Conservation (phyloP, 176 grass and related monocot genomes). For the Juncus inflexus region DNA sequence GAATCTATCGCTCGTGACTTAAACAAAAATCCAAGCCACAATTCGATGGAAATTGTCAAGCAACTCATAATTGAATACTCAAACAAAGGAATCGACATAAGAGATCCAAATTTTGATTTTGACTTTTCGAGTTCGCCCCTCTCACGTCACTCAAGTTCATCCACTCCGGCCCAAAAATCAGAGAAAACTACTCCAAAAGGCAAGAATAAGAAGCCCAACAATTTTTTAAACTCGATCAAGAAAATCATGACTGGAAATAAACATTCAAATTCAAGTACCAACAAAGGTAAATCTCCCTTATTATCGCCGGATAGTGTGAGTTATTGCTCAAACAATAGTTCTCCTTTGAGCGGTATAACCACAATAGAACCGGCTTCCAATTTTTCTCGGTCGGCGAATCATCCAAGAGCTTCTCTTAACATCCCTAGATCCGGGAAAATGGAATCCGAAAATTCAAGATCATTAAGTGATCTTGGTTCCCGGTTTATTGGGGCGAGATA, state of each 20-base stretch:
- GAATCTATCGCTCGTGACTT: constrained; percentile 47
- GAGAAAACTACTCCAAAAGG: constrained; percentile 9
- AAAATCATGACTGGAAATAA: constrained; percentile 43
- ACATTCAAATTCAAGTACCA: constrained; percentile 12
- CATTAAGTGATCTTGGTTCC: constrained; percentile 42
- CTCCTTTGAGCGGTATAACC: constrained; percentile 42
- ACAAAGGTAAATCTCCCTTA: constrained; percentile 14
- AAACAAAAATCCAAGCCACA: constrained; percentile 63
- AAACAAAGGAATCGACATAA: constrained; percentile 30
- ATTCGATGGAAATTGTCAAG: constrained; percentile 63
- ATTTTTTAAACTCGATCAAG: constrained; percentile 63
- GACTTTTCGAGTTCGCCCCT: constrained; percentile 30
- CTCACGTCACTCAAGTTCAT: constrained; percentile 26
- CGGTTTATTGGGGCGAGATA: constrained; percentile 22
- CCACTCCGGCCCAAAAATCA: not conserved
- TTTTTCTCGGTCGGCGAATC: constrained; percentile 14
- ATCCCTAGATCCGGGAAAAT: not conserved
- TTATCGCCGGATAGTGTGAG: not conserved
- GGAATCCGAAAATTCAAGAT: constrained; percentile 23
- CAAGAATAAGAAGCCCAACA: constrained; percentile 37
- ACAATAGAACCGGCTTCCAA: constrained; percentile 19
- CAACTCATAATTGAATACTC: constrained; percentile 68
- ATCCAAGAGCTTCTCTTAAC: constrained; percentile 23
- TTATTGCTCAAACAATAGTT: constrained; percentile 12
- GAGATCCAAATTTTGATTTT: constrained; percentile 4